Percentiles rank a stretch among this genome's conserved stretches.
Evolutionary conservation across 495 filamentous ascomycete species (phyloP).

Genomic region (Podospora bellae-mahoneyi): DNA sequence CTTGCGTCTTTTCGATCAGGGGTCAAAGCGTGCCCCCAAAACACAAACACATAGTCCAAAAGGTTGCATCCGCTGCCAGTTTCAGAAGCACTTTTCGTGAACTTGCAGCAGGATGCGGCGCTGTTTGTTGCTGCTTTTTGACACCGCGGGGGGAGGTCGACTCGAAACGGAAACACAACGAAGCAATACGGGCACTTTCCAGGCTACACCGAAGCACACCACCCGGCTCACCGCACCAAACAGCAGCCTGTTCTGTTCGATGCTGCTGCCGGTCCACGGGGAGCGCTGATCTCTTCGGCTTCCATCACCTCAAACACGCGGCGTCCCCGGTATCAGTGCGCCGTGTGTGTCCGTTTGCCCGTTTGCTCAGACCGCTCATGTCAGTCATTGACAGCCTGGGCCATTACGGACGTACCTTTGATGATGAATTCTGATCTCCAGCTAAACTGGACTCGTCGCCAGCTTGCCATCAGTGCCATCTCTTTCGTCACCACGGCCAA

Average conservation of each 20-base stretch:
- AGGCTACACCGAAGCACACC: neutral
- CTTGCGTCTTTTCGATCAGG: constrained; percentile 2
- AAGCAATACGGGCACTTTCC: neutral
- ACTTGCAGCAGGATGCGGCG: constrained; percentile 3
- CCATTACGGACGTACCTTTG: neutral
- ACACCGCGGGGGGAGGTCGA: neutral
- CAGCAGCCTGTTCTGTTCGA: neutral
- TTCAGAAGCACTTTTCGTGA: constrained; percentile 1
- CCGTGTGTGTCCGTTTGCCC: constrained; percentile 3
- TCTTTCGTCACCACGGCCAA: neutral
- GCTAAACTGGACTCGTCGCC: too few species aligned
- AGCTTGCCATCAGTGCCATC: neutral
- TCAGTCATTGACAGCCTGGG: neutral
- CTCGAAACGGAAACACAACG: neutral
- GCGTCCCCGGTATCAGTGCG: constrained; percentile 2
- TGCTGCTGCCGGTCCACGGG: neutral
- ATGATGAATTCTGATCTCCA: neutral
- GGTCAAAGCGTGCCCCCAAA: constrained; percentile 14
- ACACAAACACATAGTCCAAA: constrained; percentile 4
- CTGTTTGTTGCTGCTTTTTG: neutral
- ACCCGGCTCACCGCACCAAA: neutral
- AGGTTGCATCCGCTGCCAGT: neutral
- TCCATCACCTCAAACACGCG: constrained; percentile 6
- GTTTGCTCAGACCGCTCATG: neutral
- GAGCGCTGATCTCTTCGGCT: neutral